phyloP scores from a whole-genome alignment of 2,329 filamentous ascomycete species.

The Alternaria conjuncta region DNA sequence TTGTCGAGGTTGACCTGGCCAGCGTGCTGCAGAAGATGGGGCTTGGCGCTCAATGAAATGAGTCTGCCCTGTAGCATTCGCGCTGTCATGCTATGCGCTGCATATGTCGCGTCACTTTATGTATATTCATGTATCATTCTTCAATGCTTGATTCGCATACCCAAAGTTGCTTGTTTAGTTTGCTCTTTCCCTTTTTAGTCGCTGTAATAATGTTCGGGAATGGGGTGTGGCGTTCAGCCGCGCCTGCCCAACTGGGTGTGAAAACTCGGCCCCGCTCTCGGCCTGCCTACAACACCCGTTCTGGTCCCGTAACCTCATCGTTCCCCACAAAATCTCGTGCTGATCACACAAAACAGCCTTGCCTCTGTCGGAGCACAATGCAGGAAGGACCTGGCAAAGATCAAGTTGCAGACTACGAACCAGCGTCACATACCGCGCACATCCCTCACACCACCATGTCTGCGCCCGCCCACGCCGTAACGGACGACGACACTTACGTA shows the following conservation, averaged over 20 bases:
- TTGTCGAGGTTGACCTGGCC: constrained; percentile 39
- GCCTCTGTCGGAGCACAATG: neutral
- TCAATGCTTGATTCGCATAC: neutral
- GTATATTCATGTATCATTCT: neutral
- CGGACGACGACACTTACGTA: neutral
- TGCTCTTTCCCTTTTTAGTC: neutral
- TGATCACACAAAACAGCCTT: no score
- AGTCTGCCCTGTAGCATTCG: neutral
- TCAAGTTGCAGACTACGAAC: neutral
- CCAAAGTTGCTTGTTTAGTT: neutral
- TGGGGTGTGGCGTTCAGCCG: neutral
- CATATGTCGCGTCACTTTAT: neutral
- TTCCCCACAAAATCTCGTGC: no score
- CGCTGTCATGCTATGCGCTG: neutral
- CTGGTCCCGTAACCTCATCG: no score
- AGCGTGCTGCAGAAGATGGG: constrained; percentile 37
- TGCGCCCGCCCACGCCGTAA: neutral
- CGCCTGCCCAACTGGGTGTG: neutral
- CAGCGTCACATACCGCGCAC: neutral
- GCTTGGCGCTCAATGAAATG: neutral
- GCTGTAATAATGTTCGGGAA: neutral
- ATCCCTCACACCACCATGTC: neutral
- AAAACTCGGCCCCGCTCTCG: neutral
- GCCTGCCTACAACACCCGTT: neutral
- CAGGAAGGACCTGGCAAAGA: neutral